Conservation (phyloP, 805 yeast species). For the Peterozyma xylosa region DNA sequence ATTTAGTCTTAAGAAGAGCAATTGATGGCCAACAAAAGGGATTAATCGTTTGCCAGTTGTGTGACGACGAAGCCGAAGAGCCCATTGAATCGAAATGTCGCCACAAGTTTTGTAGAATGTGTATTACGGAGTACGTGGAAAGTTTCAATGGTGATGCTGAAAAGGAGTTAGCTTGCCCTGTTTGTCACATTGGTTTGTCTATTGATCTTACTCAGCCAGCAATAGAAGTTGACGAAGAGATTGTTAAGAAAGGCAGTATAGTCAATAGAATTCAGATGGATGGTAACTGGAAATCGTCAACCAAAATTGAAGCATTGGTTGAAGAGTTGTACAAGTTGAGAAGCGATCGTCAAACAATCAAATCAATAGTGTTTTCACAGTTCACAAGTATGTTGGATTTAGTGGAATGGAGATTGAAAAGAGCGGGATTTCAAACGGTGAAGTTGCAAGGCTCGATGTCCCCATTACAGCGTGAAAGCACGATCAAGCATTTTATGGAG, state of each 20-base stretch:
- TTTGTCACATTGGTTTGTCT: constrained; percentile 88
- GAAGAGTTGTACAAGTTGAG: constrained; percentile 86
- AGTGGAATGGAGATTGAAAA: constrained; percentile 88
- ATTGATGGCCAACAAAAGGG: constrained; percentile 30
- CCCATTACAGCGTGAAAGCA: constrained; percentile 88
- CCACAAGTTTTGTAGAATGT: constrained; percentile 88
- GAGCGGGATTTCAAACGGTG: constrained; percentile 94
- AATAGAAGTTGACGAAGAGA: constrained; percentile 53
- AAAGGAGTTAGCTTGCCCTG: constrained; percentile 76
- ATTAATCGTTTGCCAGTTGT: constrained; percentile 77
- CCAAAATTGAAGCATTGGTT: constrained; percentile 92
- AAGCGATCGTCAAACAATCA: constrained; percentile 82
- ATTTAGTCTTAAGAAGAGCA: constrained; percentile 73
- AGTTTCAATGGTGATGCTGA: constrained; percentile 56
- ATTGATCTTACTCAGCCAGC: constrained; percentile 88
- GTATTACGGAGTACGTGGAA: constrained; percentile 85
- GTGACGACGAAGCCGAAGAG: constrained; percentile 98
- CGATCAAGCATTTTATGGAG: constrained; percentile 87
- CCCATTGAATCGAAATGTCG: constrained; percentile 93
- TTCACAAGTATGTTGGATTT: constrained; percentile 95
- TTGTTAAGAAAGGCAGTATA: constrained; percentile 61
- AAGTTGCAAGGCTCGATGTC: constrained; percentile 96
- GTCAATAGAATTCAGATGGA: constrained; percentile 84
- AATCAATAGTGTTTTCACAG: constrained; percentile 95
- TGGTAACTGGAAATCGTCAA: constrained; percentile 88